These are phyloP conservation scores for Pyricularia grisea DNA, from an alignment of 2,329 filamentous ascomycete genomes.

Conservation along the genomic window DNA sequence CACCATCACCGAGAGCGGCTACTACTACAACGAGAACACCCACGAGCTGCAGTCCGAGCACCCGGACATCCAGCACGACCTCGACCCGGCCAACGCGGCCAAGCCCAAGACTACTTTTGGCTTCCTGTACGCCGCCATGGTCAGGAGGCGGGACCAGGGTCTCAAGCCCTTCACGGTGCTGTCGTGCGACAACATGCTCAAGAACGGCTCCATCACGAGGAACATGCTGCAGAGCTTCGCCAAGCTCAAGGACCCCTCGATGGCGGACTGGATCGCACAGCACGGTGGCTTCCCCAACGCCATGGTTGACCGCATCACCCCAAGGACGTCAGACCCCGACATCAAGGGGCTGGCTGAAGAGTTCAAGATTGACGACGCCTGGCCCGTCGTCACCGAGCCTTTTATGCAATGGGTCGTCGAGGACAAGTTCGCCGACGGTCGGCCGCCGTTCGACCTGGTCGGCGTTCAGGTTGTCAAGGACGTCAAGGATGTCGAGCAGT, in stretches of 20 bases:
- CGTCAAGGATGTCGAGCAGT: conserved; percentile 42
- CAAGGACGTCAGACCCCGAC: conserved; percentile 35
- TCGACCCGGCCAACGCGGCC: conserved; percentile 34
- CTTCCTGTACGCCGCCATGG: conserved; percentile 41
- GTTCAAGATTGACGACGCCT: conserved; percentile 38
- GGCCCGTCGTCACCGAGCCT: conserved; percentile 46
- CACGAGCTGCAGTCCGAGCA: conserved; percentile 38
- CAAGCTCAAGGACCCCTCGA: conserved; percentile 31
- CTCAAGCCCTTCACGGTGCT: conserved; percentile 43
- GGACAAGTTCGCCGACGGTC: conserved; percentile 40
- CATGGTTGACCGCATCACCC: conserved; percentile 48
- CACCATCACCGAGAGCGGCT: conserved; percentile 46
- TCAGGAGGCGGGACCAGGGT: conserved; percentile 31
- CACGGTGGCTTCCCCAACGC: conserved; percentile 42
- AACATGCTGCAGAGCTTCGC: conserved; percentile 42
- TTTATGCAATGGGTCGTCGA: conserved; percentile 48
- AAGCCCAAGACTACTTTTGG: conserved; percentile 38
- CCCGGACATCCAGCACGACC: conserved; percentile 38
- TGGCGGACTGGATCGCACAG: conserved; percentile 38
- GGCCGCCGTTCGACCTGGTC: conserved; percentile 41
- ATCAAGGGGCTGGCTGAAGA: conserved; percentile 30
- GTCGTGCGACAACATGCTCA: conserved; percentile 49
- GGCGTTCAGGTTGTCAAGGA: conserved; percentile 41
- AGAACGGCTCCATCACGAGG: conserved; percentile 43
- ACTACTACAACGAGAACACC: conserved; percentile 50